These are phyloP conservation scores for Xylaria nigripes DNA, from an alignment of 495 filamentous ascomycete genomes.

Conservation along the genomic window DNA sequence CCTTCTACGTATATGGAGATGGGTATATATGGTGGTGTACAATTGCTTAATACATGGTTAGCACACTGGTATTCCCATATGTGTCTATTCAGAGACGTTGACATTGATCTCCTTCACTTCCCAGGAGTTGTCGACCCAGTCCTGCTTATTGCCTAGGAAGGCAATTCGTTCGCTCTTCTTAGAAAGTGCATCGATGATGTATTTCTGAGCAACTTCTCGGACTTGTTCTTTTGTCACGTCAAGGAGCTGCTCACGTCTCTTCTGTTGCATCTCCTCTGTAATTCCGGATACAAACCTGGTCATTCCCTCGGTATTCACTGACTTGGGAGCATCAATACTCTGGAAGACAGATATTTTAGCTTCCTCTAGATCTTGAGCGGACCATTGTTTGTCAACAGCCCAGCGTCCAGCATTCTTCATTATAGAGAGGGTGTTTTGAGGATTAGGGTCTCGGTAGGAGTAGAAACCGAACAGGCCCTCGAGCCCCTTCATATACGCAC, in stretches of 20 bases:
- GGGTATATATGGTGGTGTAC: constrained; percentile 37
- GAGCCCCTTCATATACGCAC: constrained; percentile 69
- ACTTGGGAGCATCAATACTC: constrained; percentile 81
- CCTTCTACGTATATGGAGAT: constrained; percentile 25
- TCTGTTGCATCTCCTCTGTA: constrained; percentile 82
- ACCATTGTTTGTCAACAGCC: constrained; percentile 79
- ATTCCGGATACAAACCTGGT: constrained; percentile 75
- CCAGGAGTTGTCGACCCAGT: constrained; percentile 57
- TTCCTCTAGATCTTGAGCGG: constrained; percentile 81
- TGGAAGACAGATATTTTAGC: constrained; percentile 95
- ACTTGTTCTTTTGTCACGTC: constrained; percentile 81
- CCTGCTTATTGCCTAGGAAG: constrained; percentile 78
- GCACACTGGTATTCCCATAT: constrained; percentile 1
- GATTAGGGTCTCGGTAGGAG: constrained; percentile 96
- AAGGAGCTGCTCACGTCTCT: constrained; percentile 73
- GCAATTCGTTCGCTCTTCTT: constrained; percentile 47
- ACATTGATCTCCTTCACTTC: constrained; percentile 45
- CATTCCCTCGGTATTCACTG: constrained; percentile 84
- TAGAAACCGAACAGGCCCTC: constrained; percentile 89
- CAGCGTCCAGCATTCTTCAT: constrained; percentile 77
- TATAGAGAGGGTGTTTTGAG: constrained; percentile 74
- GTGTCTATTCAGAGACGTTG: constrained; percentile 25
- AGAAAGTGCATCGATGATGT: constrained; percentile 62
- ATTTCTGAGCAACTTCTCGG: constrained; percentile 69
- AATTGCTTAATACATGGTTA: constrained; percentile 21